Percentiles rank a stretch among this genome's conserved stretches.
phyloP scores from a whole-genome alignment of 495 filamentous ascomycete species.

The Chaetomium fimeti region DNA sequence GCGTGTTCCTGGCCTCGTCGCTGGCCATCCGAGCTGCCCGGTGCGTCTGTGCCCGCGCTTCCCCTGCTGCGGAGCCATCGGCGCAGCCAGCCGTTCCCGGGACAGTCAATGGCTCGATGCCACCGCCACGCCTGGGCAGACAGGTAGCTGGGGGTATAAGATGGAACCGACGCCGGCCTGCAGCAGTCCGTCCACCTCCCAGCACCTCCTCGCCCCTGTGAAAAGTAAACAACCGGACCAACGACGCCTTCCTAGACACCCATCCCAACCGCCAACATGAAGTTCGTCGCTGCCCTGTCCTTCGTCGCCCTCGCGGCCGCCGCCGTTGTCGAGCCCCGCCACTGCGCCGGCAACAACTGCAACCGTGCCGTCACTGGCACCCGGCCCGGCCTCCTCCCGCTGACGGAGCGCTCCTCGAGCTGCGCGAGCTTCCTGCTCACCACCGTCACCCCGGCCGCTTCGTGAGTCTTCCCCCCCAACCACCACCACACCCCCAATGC shows the following conservation, averaged over 20 bases:
- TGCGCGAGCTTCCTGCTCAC: constrained; percentile 38
- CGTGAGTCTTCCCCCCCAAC: constrained; percentile 22
- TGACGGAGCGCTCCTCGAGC: constrained; percentile 29
- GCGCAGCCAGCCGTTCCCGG: constrained; percentile 5
- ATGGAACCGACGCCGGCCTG: not conserved
- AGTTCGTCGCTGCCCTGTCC: constrained; percentile 33
- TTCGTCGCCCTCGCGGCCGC: constrained; percentile 31
- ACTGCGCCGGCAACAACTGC: constrained; percentile 40
- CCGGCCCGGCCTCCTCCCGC: constrained; percentile 30
- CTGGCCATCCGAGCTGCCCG: constrained; percentile 17
- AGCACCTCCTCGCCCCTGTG: not conserved
- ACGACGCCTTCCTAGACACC: not conserved
- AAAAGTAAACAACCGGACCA: not conserved
- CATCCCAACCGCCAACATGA: constrained; percentile 31
- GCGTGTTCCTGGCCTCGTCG: constrained; percentile 6
- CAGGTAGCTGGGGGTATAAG: not conserved
- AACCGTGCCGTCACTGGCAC: constrained; percentile 39
- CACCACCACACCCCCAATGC: not conserved
- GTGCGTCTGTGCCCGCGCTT: constrained; percentile 1
- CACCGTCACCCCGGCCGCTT: constrained; percentile 35
- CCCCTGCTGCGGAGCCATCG: not conserved
- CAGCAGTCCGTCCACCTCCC: not conserved
- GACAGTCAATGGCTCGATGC: not conserved
- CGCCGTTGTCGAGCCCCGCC: constrained; percentile 25
- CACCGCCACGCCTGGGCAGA: not conserved